Base-by-base conservation (phyloP, 768 basidiomycete genomes). In the Pleurotus giganteus region DNA sequence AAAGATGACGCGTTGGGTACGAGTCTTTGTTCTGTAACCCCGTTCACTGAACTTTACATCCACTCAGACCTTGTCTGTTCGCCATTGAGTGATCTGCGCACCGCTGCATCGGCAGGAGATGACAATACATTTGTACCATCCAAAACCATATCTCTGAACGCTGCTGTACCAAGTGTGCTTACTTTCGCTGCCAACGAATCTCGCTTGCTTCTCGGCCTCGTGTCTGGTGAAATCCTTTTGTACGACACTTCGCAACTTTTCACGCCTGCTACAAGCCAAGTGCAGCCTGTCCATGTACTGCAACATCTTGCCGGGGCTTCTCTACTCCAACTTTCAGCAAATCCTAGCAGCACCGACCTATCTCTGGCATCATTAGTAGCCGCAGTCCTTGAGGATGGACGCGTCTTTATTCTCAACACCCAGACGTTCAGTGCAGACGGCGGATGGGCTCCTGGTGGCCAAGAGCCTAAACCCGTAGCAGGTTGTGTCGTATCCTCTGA, bases 331-430 rank as follows among this genome's bases (percentile, higher is more conserved):
- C 76, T 90, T 41, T 62, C 76, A 2, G 77, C 86, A 0, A 90
- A 90, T 67, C 88, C 89, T 1, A 84, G 83, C 0, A 66, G 65
- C 43, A 69, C 69, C 24, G 78, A 80, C 50, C 59, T 67, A 27
- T 76, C 73, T 39, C 70, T 86, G 29, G 73, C 76, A 4, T 82
- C 85, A 39, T 63, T 85, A 2, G 71, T 89, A 1, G 89, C 86
- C 6, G 72, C 87, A 24, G 71, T 89, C 34, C 69, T 66, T 61
- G 66, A 62, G 58, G 69, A 73, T 70, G 73, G 71, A 29, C 71
- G 67, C n/a, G 84, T 88, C 6, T 78, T 86, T 27, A 63, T 91
- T 44, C 63, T 87, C 15, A 83, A 89, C 64, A 73, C 78, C 17
- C 76, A 78, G 46, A 60, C 31, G 12, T 71, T 82, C 24, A 71